Conservation (phyloP, 2,329 filamentous ascomycete species). For the Ophiostoma sp. region DNA sequence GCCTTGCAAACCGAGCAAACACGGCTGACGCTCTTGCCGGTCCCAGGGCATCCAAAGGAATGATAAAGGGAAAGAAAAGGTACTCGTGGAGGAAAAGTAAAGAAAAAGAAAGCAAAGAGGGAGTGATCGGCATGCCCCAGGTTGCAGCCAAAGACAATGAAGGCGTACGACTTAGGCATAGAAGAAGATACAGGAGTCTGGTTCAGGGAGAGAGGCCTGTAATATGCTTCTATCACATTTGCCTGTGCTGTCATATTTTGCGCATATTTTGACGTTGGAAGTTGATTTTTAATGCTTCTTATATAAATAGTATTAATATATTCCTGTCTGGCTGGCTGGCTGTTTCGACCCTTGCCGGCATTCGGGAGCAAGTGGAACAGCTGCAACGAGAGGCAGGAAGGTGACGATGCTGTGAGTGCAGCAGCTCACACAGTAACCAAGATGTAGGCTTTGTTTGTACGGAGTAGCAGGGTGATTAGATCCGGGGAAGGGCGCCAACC, state of each 20-base stretch:
- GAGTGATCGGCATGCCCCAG: not conserved
- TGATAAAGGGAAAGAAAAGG: not conserved
- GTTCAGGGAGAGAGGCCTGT: too few species aligned
- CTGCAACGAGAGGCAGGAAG: not conserved
- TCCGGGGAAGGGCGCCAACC: not conserved
- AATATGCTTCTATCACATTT: too few species aligned
- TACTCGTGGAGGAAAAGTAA: not conserved
- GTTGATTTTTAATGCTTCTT: too few species aligned
- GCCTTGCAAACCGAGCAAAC: not conserved
- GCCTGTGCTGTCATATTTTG: not conserved
- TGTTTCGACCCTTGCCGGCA: not conserved
- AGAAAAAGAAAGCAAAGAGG: not conserved
- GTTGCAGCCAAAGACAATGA: not conserved
- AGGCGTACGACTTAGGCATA: not conserved
- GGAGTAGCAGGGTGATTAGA: too few species aligned
- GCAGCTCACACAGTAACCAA: too few species aligned
- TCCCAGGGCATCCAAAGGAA: not conserved
- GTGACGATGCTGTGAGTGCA: not conserved
- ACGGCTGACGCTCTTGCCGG: conserved; percentile 3
- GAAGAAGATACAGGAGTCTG: not conserved
- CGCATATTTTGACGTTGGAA: too few species aligned
- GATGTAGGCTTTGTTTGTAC: too few species aligned
- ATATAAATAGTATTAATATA: too few species aligned
- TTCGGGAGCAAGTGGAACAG: not conserved
- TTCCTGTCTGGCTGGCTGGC: too few species aligned